Evolutionary conservation across 495 filamentous ascomycete genomes (phyloP).

Genomic region (Penicillium salamii): DNA sequence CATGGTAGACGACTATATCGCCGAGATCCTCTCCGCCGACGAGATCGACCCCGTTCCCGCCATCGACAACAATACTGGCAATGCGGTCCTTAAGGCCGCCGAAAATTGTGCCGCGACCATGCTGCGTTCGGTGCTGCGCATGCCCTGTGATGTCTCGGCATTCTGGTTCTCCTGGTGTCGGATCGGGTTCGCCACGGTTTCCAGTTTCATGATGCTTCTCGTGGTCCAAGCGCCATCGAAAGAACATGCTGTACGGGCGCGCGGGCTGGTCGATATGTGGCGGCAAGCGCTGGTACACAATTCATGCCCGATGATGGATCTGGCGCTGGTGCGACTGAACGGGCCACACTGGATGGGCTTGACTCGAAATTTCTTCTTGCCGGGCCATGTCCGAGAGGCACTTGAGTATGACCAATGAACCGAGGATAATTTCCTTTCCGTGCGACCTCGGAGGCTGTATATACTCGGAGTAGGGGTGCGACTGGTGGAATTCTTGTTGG

Average conservation of each 20-base stretch:
- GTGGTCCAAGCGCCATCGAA: conserved; percentile 14
- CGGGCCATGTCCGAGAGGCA: neutral
- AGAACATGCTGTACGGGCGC: conserved; percentile 12
- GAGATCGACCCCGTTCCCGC: conserved; percentile 9
- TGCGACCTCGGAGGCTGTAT: no score
- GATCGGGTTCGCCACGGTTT: conserved; percentile 14
- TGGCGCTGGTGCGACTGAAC: conserved; percentile 13
- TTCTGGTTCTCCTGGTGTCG: conserved; percentile 21
- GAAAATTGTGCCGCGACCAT: conserved; percentile 18
- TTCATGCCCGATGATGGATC: conserved; percentile 14
- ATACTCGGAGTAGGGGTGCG: no score
- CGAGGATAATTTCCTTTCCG: no score
- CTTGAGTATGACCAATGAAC: neutral
- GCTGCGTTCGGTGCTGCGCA: conserved; percentile 12
- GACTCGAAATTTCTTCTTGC: conserved; percentile 2
- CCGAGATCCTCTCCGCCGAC: conserved; percentile 5
- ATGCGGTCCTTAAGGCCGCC: conserved; percentile 13
- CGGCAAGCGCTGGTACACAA: conserved; percentile 10
- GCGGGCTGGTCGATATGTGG: conserved; percentile 13
- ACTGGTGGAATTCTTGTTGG: neutral
- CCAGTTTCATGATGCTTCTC: conserved; percentile 15
- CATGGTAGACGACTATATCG: conserved; percentile 11
- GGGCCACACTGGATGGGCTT: conserved; percentile 8
- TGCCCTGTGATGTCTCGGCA: conserved; percentile 10
- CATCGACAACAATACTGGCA: conserved; percentile 9